A percentile compares a stretch with the other conserved stretches of the same genome.
phyloP scores from a whole-genome alignment of 164 flowering plant species.

The Sextonia rubra region DNA sequence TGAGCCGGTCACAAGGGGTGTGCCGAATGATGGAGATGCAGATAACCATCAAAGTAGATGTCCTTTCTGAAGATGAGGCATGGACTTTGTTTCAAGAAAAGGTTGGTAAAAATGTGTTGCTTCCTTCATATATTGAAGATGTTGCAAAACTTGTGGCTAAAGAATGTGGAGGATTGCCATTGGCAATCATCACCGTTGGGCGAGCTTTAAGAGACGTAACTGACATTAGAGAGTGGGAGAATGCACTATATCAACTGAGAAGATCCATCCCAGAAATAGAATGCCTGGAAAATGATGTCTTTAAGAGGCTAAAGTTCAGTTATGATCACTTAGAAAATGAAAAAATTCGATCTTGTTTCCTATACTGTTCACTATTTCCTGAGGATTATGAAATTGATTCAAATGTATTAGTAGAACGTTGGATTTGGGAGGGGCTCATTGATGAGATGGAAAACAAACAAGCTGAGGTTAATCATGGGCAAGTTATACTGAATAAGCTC shows the following conservation, averaged over 20 bases:
- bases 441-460: constrained; percentile 11
- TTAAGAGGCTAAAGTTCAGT: constrained; percentile 11
- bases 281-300: constrained; percentile 10
- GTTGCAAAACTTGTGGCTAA: constrained; percentile 6
- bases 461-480: constrained; percentile 18
- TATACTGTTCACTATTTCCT: constrained; percentile 16
- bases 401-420: constrained; percentile 11
- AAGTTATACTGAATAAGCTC: constrained; percentile 20
- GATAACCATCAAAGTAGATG: constrained; percentile 6
- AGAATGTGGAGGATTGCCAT: constrained; percentile 14
- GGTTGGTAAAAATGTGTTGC: neutral
- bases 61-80: constrained; percentile 10
- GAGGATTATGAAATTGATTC: constrained; percentile 7
- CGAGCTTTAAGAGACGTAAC: constrained; percentile 7
- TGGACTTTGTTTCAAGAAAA: constrained; percentile 11
- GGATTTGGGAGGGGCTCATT: constrained; percentile 23
- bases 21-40: constrained; percentile 10
- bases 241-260: constrained; percentile 11
- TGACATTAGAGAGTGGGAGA: constrained; percentile 8
- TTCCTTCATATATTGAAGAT: neutral
- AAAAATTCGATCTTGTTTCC: constrained; percentile 4
- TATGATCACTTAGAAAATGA: constrained; percentile 3
- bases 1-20: constrained; percentile 2
- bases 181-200: constrained; percentile 12
- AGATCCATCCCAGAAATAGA: neutral